Base-by-base conservation (phyloP, 257 asterid species). In the Nicotiana benthamiana region DNA sequence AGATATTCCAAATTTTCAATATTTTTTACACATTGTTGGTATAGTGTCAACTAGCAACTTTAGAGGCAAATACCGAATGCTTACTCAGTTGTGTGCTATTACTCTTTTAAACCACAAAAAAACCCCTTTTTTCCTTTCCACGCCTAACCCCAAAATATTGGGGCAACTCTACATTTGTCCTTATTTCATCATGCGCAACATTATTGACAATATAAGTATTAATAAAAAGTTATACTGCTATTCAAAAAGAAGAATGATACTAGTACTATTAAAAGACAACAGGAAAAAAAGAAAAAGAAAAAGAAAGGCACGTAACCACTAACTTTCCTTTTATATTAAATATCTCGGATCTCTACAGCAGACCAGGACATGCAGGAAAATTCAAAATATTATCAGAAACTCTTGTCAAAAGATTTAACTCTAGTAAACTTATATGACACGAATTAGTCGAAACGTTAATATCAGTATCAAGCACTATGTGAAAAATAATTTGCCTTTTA, bases 181-280 rank as follows among this genome's bases (percentile, higher is more conserved):
- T 68, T 68, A n/a, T 68, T 30, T 30, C 75, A 65, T 32, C 32
- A 68, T n/a, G 76, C n/a, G n/a, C 54, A 68, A 24, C 76, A 68
- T 68, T 68, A 10, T 36, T 36, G 76, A 6, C 56, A 34, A 67
- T n/a, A 40, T 1, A n/a, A 10, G 27, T 17, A 0, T 10, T 27
- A n/a, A 36, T 11, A 68, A 36, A 68, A 68, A 68, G 56, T 67
- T 36, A 28, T 68, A n/a, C 0, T 68, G 4, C 5, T 60, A 22
- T 66, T 34, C 52, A 10, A 40, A 68, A n/a, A 40, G 18, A 5
- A 10, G 6, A 68, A n/a, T n/a, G 3, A 40, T 68, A 40, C 27
- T 20, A 30, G 22, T 20, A 20, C 32, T n/a, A 68, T 10, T 11
- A 68, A 68, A 68, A 36, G 76, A 68, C 76, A 68, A 68, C 6